Base-by-base conservation (phyloP, 2,329 filamentous ascomycete genomes). In the Penicillium sp. region DNA sequence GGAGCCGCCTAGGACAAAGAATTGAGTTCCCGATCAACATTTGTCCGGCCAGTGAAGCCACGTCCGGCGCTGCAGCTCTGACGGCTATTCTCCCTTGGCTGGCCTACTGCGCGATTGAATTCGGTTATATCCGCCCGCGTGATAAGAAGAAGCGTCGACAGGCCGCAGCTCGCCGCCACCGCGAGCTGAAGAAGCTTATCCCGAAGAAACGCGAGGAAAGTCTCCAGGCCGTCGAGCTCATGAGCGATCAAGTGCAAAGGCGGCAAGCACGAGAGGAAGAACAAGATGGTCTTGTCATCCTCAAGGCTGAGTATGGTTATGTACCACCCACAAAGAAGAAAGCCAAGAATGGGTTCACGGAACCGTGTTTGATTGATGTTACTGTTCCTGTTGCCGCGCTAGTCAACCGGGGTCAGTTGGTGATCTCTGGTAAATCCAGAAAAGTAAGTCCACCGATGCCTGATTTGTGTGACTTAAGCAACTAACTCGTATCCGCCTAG, bases 301-400 rank as follows among this genome's bases (percentile, higher is more conserved):
- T 63, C 31, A 67, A 65, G 49, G 72, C 72, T 1, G 66, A 71
- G 52, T 75, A 74, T 55, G 72, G 70, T 8, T 64, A 69, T 54
- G 57, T 63, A 34, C 64, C 69, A 7, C 56, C 62, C 3, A 29
- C 34, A 28, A 57, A 54, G 18, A 64, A 61, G 51, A 64, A 62
- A 37, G 46, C 49, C 8, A 58, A 59, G 27, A 46, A 42, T 11
- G 58, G 55, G 12, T 54, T 51, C 14, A 54, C 47, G 8, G 63
- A 66, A 25, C 50, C 58, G 16, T 60, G 65, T 25, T 51, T 65
- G 3, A 63, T 65, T 12, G 70, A 75, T 59, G 72, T 74, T 27
- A 74, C 72, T 2, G 66, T 73, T 28, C 69, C 72, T 4, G 65
- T 74, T n/a, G 72, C 72, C 46, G 69, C 69, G n/a, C 58, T 73